phyloP scores from a whole-genome alignment of 495 filamentous ascomycete species.

The Aspergillus sparsus region DNA sequence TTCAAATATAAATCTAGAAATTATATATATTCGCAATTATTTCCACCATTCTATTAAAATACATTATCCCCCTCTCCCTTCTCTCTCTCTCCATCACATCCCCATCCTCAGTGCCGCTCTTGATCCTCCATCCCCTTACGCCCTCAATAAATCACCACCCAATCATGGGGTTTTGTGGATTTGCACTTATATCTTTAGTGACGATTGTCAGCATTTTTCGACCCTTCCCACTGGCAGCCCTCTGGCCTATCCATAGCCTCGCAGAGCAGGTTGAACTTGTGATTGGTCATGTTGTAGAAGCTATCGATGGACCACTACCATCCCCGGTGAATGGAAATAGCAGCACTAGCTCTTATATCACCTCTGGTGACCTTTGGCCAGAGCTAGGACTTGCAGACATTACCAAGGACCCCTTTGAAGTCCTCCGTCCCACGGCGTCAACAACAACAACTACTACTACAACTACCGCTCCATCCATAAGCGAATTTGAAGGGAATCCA shows the following conservation, averaged over 20 bases:
- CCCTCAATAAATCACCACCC: not conserved
- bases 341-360: not conserved
- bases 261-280: not conserved
- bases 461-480: not conserved
- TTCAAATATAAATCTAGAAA: not conserved
- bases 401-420: no score
- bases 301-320: not conserved
- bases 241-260: not conserved
- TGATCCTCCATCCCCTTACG: not conserved
- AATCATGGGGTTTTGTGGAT: not conserved
- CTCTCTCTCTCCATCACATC: not conserved
- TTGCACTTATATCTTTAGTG: constrained; percentile 4
- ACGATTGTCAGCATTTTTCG: not conserved
- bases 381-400: not conserved
- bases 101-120: not conserved
- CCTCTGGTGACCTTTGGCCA: not conserved
- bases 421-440: no score
- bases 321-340: not conserved
- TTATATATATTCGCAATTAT: not conserved
- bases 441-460: not conserved
- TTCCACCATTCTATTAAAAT: not conserved
- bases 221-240: constrained; percentile 7
- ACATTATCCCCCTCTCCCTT: no score
- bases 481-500: not conserved
- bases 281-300: not conserved